Conservation (phyloP, 768 basidiomycete genomes). For the Sutorius australiensis region DNA sequence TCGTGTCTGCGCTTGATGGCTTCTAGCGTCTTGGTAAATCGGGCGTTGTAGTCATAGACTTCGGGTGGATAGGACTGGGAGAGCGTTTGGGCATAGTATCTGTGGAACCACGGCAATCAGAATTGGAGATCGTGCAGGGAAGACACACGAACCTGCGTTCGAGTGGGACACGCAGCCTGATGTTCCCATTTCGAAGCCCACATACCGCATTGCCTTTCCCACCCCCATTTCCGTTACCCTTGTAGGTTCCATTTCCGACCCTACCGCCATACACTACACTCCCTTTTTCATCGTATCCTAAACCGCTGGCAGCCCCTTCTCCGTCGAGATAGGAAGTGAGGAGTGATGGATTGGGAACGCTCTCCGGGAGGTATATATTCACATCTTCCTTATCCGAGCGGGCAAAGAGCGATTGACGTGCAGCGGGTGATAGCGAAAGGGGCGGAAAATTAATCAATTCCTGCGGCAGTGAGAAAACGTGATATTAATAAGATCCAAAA, state of each 20-base stretch:
- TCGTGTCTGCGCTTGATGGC: constrained; percentile 93
- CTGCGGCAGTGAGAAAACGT: neutral
- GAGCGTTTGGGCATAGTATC: constrained; percentile 81
- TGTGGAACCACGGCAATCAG: constrained; percentile 27
- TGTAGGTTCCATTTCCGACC: constrained; percentile 9
- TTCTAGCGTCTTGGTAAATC: constrained; percentile 84
- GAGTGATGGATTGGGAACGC: constrained; percentile 14
- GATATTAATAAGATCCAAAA: neutral
- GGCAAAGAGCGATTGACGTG: constrained; percentile 11
- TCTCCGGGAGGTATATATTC: constrained; percentile 16
- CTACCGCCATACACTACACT: constrained; percentile 9
- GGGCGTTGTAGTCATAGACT: constrained; percentile 86
- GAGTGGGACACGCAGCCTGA: constrained; percentile 13
- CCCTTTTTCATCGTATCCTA: constrained; percentile 16
- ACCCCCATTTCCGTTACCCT: constrained; percentile 22
- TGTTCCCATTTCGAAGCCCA: constrained; percentile 16
- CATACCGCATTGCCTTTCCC: constrained; percentile 11
- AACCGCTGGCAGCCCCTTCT: constrained; percentile 12
- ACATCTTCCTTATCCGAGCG: constrained; percentile 11
- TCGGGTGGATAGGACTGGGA: constrained; percentile 83
- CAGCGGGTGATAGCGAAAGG: constrained; percentile 12
- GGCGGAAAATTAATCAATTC: constrained; percentile 12
- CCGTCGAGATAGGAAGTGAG: constrained; percentile 28
- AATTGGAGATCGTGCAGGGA: neutral
- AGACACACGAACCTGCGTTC: constrained; percentile 11